Conservation (phyloP, 768 basidiomycete species). For the Strobilomyces echinocephalus region DNA sequence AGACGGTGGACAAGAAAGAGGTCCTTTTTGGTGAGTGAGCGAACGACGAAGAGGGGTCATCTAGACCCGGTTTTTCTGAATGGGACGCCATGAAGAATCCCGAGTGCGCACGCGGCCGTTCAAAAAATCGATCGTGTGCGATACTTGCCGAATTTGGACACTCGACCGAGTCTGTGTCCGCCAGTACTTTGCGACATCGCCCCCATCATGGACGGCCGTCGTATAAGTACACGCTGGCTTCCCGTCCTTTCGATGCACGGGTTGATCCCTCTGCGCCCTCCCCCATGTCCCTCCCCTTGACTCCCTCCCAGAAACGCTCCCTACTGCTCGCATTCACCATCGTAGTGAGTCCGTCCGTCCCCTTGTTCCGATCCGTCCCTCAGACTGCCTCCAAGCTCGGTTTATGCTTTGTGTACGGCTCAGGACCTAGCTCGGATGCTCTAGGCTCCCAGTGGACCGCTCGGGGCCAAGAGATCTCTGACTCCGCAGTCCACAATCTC, state of each 20-base stretch:
- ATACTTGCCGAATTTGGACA: conserved; percentile 10
- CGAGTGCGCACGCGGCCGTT: conserved; percentile 14
- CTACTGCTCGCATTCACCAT: conserved; percentile 24
- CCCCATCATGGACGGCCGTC: too few species aligned
- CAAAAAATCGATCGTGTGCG: conserved; percentile 34
- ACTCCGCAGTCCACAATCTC: neutral
- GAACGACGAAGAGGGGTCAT: conserved; percentile 35
- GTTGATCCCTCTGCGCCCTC: neutral
- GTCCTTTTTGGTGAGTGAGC: conserved; percentile 36
- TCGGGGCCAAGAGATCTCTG: neutral
- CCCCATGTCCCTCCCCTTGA: conserved; percentile 23
- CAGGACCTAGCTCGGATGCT: conserved; percentile 2
- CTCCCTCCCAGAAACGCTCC: conserved; percentile 28
- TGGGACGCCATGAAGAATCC: conserved; percentile 40
- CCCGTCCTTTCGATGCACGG: neutral
- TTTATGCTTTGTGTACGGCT: conserved; percentile 22
- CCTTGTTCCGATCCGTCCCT: neutral
- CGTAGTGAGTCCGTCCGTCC: conserved; percentile 15
- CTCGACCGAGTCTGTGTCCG: too few species aligned
- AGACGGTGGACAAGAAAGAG: conserved; percentile 29
- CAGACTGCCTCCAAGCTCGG: conserved; percentile 8
- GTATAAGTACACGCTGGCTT: neutral
- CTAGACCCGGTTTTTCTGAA: conserved; percentile 39
- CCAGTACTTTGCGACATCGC: too few species aligned
- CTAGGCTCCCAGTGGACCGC: neutral